These are phyloP conservation scores for Monilinia fructigena DNA, from an alignment of 2,329 filamentous ascomycete genomes.

Conservation along the genomic window DNA sequence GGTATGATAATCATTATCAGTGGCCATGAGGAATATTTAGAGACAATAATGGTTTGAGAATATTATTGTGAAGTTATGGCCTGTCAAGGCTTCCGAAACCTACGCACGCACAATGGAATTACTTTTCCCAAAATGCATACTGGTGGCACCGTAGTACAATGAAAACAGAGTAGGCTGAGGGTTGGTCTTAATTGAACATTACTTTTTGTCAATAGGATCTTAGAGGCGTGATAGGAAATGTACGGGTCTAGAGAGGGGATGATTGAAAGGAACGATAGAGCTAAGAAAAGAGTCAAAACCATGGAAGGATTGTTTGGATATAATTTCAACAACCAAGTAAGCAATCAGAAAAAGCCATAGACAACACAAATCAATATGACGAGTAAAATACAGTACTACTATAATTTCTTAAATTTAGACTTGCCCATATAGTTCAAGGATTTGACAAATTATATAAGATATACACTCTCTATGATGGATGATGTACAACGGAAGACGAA, in stretches of 20 bases:
- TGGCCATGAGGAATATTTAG: neutral
- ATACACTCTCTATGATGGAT: no score
- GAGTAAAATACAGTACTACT: neutral
- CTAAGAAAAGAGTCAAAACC: neutral
- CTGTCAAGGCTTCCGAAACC: neutral
- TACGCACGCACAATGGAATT: conserved; percentile 1
- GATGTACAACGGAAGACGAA: neutral
- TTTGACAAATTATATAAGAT: neutral
- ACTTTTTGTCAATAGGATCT: neutral
- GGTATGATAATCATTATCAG: neutral
- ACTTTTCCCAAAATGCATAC: neutral
- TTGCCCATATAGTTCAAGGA: neutral
- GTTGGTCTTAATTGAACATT: neutral
- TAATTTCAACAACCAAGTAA: conserved; percentile 1
- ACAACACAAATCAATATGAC: neutral
- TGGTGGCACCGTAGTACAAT: neutral
- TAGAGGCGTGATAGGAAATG: neutral
- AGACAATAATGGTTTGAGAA: conserved; percentile 19
- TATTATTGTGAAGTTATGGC: conserved; percentile 3
- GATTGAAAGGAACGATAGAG: neutral
- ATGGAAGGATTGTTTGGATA: neutral
- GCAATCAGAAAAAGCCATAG: neutral
- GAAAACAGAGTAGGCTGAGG: neutral
- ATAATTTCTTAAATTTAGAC: neutral
- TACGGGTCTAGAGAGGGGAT: neutral